Evolutionary conservation across 805 yeast genomes (phyloP), one percentile per base, ranked within the genome.

Genomic region (Candida sithepensis): DNA sequence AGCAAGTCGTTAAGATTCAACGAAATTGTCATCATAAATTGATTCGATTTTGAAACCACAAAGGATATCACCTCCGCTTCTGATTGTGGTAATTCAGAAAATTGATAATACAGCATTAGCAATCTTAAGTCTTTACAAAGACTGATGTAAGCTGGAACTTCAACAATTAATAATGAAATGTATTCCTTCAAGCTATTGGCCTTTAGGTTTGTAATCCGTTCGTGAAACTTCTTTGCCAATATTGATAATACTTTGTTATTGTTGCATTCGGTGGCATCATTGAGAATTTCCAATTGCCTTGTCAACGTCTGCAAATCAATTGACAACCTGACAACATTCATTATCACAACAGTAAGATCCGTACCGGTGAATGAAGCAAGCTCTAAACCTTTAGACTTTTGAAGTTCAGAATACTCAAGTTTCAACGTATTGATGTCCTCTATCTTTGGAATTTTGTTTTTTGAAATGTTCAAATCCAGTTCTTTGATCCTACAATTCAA

Each of bases 371-470:
- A 24, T 4, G 13, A 18, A 18, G 54, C 7, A 2, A 61, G 46
- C 41, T 50, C 41, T 18, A 61, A 34, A 1, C 42, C 40, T 4
- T 50, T 39, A 2, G 21, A 14, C 9, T 46, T 30, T 23, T 60
- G 59, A 8, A 55, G 41, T 9, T 21, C 18, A 1, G 41, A 23
- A 36, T 63, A 55, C 7, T 46, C 36, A 10, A 44, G 22, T 18
- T 36, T 44, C 19, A 63, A 34, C 8, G 14, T 20, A 3, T 7
- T 9, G 3, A 59, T 23, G 24, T 56, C 62, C 2, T 36, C 45
- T 14, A 45, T 45, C 3, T 59, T 44, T 2, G 67, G 67, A 3
- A 49, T 43, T 39, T 45, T 50, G 38, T 46, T 38, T 22, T 34
- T 42, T 9, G 18, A n/a, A 6, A 55, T 34, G 28, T 50, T 37